These are phyloP conservation scores for Grosmannia clavigera DNA, from an alignment of 2,329 filamentous ascomycete species.

Conservation along the genomic window DNA sequence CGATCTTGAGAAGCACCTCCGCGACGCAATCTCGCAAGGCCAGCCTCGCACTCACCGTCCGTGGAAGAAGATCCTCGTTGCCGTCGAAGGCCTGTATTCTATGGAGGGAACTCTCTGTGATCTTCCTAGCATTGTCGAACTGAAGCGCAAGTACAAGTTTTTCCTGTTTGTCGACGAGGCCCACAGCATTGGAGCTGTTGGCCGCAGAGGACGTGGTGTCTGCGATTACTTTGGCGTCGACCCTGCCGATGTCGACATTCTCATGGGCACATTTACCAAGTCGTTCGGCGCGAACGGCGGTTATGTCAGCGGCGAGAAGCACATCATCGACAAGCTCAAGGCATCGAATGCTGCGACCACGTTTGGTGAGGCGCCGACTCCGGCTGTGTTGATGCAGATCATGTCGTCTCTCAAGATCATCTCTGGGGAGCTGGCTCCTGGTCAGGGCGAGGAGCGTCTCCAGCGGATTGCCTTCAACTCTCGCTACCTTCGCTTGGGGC, in stretches of 20 bases:
- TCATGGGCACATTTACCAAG: conserved; percentile 98
- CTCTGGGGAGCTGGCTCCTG: conserved; percentile 72
- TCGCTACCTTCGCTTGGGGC: conserved; percentile 87
- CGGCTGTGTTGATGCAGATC: conserved; percentile 85
- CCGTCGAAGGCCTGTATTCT: conserved; percentile 93
- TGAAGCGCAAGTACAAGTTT: conserved; percentile 97
- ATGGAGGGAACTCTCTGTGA: conserved; percentile 99
- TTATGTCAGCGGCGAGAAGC: conserved; percentile 81
- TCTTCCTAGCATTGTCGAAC: conserved; percentile 71
- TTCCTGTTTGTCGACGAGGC: conserved; percentile 92
- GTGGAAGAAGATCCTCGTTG: conserved; percentile 98
- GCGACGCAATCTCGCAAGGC: conserved; percentile 89
- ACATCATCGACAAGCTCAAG: conserved; percentile 84
- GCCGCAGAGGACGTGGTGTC: conserved; percentile 77
- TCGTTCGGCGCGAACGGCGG: conserved; percentile 97
- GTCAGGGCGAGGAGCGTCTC: conserved; percentile 88
- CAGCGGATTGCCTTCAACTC: conserved; percentile 98
- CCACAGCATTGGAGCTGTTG: conserved; percentile 87
- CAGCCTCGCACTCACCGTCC: conserved; percentile 96
- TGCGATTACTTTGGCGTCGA: conserved; percentile 96
- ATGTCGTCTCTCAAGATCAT: conserved; percentile 78
- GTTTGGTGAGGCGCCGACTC: conserved; percentile 77
- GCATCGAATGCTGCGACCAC: conserved; percentile 75
- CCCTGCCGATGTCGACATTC: conserved; percentile 75
- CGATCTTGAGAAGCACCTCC: conserved; percentile 72